These are phyloP conservation scores for Angomonas deanei DNA, from an alignment of 208 protist species.

Conservation along the genomic window DNA sequence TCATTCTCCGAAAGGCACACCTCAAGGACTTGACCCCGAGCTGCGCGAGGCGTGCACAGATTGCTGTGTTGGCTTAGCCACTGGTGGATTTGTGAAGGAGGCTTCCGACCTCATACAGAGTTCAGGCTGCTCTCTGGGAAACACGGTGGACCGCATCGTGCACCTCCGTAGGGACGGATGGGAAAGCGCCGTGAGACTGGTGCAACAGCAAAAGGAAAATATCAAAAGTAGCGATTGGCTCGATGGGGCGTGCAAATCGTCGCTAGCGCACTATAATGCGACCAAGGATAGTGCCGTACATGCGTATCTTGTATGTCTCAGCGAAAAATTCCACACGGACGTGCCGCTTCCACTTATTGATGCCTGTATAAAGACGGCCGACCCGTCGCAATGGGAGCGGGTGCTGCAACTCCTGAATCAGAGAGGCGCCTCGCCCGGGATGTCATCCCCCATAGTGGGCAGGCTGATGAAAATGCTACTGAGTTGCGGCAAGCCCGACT, in stretches of 20 bases:
- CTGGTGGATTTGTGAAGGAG: conserved; percentile 8
- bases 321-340: not conserved
- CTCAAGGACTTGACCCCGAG: too few species aligned
- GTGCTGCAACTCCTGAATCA: not conserved
- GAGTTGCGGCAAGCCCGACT: not conserved
- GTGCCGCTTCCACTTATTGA: not conserved
- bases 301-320: not conserved
- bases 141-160: not conserved
- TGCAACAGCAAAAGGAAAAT: not conserved
- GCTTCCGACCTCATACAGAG: not conserved
- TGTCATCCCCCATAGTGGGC: not conserved
- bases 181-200: not conserved
- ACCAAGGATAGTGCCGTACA: not conserved
- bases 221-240: not conserved
- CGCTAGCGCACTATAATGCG: not conserved
- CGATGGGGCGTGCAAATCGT: not conserved
- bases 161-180: not conserved
- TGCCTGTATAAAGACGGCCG: not conserved
- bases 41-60: conserved; percentile 14
- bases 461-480: not conserved
- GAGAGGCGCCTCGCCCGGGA: not conserved
- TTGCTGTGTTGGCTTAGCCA: conserved; percentile 33
- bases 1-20: too few species aligned
- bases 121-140: not conserved
- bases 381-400: not conserved